Evolutionary conservation across 106 monocot genomes (phyloP).

Genomic region (Platanthera zijinensis): DNA sequence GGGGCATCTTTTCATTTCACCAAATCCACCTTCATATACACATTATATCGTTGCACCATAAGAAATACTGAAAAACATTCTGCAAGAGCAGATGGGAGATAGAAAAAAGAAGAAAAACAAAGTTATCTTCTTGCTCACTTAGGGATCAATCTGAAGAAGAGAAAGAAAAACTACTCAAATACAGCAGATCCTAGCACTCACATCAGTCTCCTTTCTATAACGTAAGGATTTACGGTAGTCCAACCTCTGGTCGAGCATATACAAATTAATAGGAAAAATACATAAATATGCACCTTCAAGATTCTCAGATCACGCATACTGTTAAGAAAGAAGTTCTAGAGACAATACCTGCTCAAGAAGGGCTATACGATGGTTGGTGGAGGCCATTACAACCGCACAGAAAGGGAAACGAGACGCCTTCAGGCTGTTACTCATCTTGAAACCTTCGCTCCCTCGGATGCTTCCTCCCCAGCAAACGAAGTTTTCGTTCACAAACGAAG

Average conservation of each 20-base stretch:
- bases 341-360: slow-evolving; percentile 63
- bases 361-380: slow-evolving; percentile 62
- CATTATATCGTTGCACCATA: too few relatives aligned
- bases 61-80: too few relatives aligned
- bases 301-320: neutral
- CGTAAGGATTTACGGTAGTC: too few relatives aligned
- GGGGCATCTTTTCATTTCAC: too few relatives aligned
- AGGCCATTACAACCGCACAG: slow-evolving; percentile 78
- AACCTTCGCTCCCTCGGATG: slow-evolving; percentile 75
- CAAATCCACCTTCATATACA: too few relatives aligned
- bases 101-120: too few relatives aligned
- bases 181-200: too few relatives aligned
- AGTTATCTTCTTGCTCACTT: too few relatives aligned
- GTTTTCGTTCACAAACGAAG: slow-evolving; percentile 76
- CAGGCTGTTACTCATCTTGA: slow-evolving; percentile 98
- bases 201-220: too few relatives aligned
- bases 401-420: slow-evolving; percentile 86
- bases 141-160: too few relatives aligned
- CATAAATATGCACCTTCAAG: neutral
- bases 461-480: slow-evolving; percentile 95
- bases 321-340: neutral
- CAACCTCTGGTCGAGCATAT: neutral
- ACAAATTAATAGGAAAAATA: neutral
- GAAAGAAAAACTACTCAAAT: too few relatives aligned
- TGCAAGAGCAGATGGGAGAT: too few relatives aligned